These are phyloP conservation scores for Pseudotulostoma volvatum DNA, from an alignment of 495 filamentous ascomycete species.

Conservation along the genomic window DNA sequence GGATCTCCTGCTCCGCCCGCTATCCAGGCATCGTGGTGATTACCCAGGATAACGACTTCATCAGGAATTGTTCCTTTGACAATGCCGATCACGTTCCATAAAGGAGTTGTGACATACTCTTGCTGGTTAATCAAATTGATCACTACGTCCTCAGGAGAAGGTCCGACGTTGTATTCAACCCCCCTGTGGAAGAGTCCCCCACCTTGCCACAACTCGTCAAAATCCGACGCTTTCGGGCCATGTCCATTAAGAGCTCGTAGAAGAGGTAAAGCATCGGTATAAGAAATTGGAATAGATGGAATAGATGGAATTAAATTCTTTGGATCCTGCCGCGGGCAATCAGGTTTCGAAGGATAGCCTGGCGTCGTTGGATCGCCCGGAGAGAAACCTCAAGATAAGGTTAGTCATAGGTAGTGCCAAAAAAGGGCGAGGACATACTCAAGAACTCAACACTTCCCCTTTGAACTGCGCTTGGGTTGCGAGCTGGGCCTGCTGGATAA, in stretches of 20 bases:
- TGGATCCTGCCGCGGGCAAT: conserved; percentile 58
- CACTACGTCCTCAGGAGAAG: conserved; percentile 56
- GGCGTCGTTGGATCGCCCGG: conserved; percentile 71
- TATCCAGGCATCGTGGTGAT: conserved; percentile 91
- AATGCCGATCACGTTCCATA: conserved; percentile 91
- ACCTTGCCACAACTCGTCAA: conserved; percentile 55
- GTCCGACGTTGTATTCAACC: conserved; percentile 83
- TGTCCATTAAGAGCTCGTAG: conserved; percentile 79
- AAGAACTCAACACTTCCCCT: conserved; percentile 80
- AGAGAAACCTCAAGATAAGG: conserved; percentile 29
- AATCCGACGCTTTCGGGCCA: conserved; percentile 61
- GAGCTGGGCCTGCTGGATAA: conserved; percentile 78
- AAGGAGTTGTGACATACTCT: conserved; percentile 72
- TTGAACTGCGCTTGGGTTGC: conserved; percentile 80
- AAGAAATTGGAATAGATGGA: conserved; percentile 86
- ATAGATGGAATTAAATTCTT: conserved; percentile 59
- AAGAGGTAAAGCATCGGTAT: conserved; percentile 67
- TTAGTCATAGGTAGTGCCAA: conserved; percentile 5
- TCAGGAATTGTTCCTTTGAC: conserved; percentile 81
- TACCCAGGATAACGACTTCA: conserved; percentile 84
- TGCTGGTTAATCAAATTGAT: conserved; percentile 78
- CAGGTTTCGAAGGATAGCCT: conserved; percentile 87
- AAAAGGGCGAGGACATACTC: conserved; percentile 26
- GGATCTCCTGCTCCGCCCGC: conserved; percentile 75
- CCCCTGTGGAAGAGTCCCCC: conserved; percentile 66